A percentile compares a stretch with the other conserved stretches of the same genome.
phyloP scores from a whole-genome alignment of 495 filamentous ascomycete genomes.

The Bryoglossum gracile region DNA sequence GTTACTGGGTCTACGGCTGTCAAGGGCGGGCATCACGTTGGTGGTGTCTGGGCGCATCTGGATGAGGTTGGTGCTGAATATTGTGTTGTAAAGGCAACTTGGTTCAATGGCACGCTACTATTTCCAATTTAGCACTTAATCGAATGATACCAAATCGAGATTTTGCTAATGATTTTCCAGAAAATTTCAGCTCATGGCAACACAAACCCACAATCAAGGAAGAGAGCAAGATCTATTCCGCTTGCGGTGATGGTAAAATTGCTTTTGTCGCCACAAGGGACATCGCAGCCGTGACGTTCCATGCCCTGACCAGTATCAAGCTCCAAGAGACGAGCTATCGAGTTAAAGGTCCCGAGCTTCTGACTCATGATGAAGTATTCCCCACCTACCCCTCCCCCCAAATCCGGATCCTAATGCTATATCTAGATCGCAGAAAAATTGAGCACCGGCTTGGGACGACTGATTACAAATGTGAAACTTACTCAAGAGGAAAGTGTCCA shows the following conservation, averaged over 20 bases:
- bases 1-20: slow-evolving; percentile 21
- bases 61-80: slow-evolving; percentile 33
- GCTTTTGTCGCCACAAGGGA: slow-evolving; percentile 39
- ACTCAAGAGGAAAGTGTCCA: slow-evolving; percentile 23
- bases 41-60: slow-evolving; percentile 34
- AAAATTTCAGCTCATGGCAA: slow-evolving; percentile 25
- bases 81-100: slow-evolving; percentile 13
- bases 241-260: slow-evolving; percentile 35
- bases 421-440: slow-evolving; percentile 40
- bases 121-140: no score
- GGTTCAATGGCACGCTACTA: slow-evolving; percentile 20
- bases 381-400: no score
- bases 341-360: slow-evolving; percentile 38
- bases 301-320: slow-evolving; percentile 31
- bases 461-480: slow-evolving; percentile 36
- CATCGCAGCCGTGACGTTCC: slow-evolving; percentile 38
- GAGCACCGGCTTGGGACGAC: slow-evolving; percentile 29
- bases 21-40: slow-evolving; percentile 25
- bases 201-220: slow-evolving; percentile 28
- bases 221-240: slow-evolving; percentile 41
- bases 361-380: slow-evolving; percentile 38
- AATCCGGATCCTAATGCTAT: no score
- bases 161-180: slow-evolving; percentile 13
- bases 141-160: neutral
- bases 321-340: slow-evolving; percentile 33